Percentiles rank a stretch among this genome's conserved stretches.
phyloP scores from a whole-genome alignment of 2,329 filamentous ascomycete species.

The Ilyonectria mors-panacis region DNA sequence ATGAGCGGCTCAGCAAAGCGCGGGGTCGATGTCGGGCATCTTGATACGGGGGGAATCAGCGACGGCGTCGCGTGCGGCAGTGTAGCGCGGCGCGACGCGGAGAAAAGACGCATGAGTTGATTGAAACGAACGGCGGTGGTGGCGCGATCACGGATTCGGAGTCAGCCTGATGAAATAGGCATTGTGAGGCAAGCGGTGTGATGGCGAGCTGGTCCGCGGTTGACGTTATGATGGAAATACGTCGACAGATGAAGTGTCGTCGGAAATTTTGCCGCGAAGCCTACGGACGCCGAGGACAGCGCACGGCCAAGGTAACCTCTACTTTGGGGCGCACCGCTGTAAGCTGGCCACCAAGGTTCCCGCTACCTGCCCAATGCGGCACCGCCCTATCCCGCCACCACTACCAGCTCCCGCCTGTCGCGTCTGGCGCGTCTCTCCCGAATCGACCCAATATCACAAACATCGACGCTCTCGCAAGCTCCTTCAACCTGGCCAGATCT shows the following conservation, averaged over 20 bases:
- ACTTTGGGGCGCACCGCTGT: slow-evolving; percentile 30
- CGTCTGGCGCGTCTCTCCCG: slow-evolving; percentile 46
- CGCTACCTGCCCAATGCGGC: slow-evolving; percentile 38
- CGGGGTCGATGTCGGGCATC: slow-evolving; percentile 81
- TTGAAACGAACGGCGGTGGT: slow-evolving; percentile 54
- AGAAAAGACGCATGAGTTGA: slow-evolving; percentile 60
- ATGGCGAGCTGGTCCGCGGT: slow-evolving; percentile 54
- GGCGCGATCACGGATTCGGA: slow-evolving; percentile 60
- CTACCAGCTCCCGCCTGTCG: slow-evolving; percentile 45
- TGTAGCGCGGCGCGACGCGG: slow-evolving; percentile 62
- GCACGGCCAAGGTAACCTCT: slow-evolving; percentile 44
- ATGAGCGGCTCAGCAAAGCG: slow-evolving; percentile 75
- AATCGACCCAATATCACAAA: slow-evolving; percentile 33
- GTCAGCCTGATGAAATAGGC: slow-evolving; percentile 62
- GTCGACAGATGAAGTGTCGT: slow-evolving; percentile 53
- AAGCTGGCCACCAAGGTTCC: slow-evolving; percentile 23
- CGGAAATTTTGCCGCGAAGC: slow-evolving; percentile 54
- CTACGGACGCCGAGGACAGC: slow-evolving; percentile 37
- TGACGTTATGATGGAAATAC: slow-evolving; percentile 45
- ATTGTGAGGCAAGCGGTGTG: slow-evolving; percentile 57
- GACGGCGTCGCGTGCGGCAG: slow-evolving; percentile 63
- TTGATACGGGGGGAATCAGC: slow-evolving; percentile 49
- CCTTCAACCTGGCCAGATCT: background rate
- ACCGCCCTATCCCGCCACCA: slow-evolving; percentile 36
- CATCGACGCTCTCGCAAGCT: background rate